Percentiles rank a stretch among this genome's conserved stretches.
These are phyloP conservation scores for Fusarium praegraminearum DNA, from an alignment of 2,329 filamentous ascomycete genomes.

Conservation along the genomic window DNA sequence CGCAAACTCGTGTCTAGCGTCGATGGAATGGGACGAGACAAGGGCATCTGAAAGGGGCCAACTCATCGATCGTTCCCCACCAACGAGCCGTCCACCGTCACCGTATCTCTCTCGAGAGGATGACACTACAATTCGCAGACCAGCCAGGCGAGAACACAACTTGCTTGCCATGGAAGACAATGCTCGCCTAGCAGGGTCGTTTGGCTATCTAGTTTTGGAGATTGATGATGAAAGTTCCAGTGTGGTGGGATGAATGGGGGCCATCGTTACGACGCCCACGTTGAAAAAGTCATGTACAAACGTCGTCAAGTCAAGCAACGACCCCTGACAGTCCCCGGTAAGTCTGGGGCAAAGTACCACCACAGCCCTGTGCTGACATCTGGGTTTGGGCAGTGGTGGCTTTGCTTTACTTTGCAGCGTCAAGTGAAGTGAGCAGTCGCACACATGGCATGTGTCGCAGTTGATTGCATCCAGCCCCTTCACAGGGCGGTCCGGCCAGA, in stretches of 20 bases:
- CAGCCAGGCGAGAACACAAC: constrained; percentile 22
- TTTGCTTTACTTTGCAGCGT: constrained; percentile 27
- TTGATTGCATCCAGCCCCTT: constrained; percentile 39
- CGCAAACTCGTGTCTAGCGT: constrained; percentile 45
- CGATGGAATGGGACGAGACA: constrained; percentile 47
- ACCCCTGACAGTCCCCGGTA: constrained; percentile 40
- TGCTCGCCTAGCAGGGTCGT: constrained; percentile 34
- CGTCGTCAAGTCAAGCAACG: constrained; percentile 40
- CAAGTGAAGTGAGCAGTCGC: constrained; percentile 42
- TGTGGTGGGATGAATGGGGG: constrained; percentile 38
- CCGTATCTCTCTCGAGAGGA: constrained; percentile 46
- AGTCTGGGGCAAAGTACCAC: constrained; percentile 43
- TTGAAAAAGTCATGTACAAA: constrained; percentile 31
- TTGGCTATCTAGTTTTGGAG: constrained; percentile 28
- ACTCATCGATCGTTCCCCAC: constrained; percentile 49
- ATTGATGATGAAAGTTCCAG: constrained; percentile 10
- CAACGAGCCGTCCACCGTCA: constrained; percentile 45
- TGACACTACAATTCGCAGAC: constrained; percentile 43
- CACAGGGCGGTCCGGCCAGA: constrained; percentile 35
- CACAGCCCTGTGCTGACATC: constrained; percentile 45
- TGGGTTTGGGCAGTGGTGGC: constrained; percentile 40
- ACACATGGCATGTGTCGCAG: constrained; percentile 27
- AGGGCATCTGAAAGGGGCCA: constrained; percentile 48
- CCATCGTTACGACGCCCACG: constrained; percentile 28
- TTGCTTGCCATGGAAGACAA: constrained; percentile 21